Evolutionary conservation across 208 protist genomes (phyloP), one percentile per base, ranked within the genome.

Genomic region (Acanthamoeba castellanii): DNA sequence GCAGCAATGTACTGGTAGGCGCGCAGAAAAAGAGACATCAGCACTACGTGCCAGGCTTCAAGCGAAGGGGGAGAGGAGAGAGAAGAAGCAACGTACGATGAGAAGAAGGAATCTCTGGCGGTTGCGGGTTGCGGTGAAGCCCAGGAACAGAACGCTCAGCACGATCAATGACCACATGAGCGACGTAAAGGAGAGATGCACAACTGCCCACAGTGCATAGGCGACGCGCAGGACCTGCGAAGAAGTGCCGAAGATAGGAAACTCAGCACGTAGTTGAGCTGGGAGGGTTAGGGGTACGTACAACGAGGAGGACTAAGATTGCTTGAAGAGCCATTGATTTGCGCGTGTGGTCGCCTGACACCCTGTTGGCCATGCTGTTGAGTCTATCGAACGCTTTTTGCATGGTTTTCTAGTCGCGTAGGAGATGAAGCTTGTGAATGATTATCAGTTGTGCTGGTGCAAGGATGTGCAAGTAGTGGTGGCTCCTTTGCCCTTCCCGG

Each of bases 161-260:
- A 81, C 72, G 72, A 81, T 22, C 34, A 81, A 27, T 2, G 72
- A 81, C 72, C 72, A 81, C 72, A 81, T 81, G 11, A 81, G 72
- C 22, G 72, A 81, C 34, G 72, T 81, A 11, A 81, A 50, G 32
- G 72, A 37, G 16, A 81, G 37, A 25, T 81, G 72, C 14, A 81
- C 9, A 45, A 81, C 30, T 11, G 72, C 72, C 72, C 72, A 81
- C 34, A 81, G 34, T 1, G 37, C 37, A 34, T 81, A 81, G 8
- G n/a, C 25, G 0, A 81, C 32, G 34, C 72, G 72, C 14, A 81
- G 72, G 6, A 25, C 72, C 72, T 81, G 34, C 6, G 30, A 3
- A 42, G 37, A 27, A 25, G 3, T 3, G 66, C 8, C 14, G n/a
- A 25, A 37, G 32, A 74, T 34, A 47, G 2, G 45, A 9, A 47